Base-by-base conservation (phyloP, 495 filamentous ascomycete genomes). In the Saxophila tyrrhenica region DNA sequence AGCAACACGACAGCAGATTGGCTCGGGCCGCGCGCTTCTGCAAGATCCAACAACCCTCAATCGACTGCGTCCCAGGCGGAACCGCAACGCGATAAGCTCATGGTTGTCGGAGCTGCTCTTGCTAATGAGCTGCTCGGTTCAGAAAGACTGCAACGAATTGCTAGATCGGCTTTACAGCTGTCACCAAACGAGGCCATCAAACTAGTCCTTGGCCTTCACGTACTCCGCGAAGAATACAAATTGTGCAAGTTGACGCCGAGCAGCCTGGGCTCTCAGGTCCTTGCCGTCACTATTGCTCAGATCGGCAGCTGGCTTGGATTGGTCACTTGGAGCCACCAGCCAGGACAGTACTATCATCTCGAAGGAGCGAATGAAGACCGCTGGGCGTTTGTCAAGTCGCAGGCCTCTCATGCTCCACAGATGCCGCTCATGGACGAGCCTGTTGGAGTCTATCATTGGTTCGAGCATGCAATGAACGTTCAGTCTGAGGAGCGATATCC, bases 161-260 rank as follows among this genome's bases (percentile, higher is more conserved):
- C 29, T 35, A 13, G 29, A 35, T 7, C 29, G 7, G 7, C 29
- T 7, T 13, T 35, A 13, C 29, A 35, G 19, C 41, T 44, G 41
- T 25, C 41, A 11, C 8, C 19, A 17, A 13, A 39, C 1, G 42
- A 47, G 23, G 57, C 25, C 1, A 38, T 57, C 25, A 71, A 81
- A 35, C 57, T 91, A 1, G 71, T 96, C 10, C 72, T 92, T 48
- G 82, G 79, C 15, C 75, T 98, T 21, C 94, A 97, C 66, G 75
- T 97, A 7, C 66, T 94, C 2, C 74, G 84, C 1, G 91, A 98
- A 65, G 92, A 98, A 61, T 78, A 85, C 57, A 96, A 94, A 64
- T 79, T 98, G 3, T 82, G 86, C 46, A 79, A 80, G 24, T 75
- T 81, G 19, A 72, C 78, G 21, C 71, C 74, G 0, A 76, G 73